Base-by-base conservation (phyloP, 2,329 filamentous ascomycete genomes). In the Diplodia mutila region DNA sequence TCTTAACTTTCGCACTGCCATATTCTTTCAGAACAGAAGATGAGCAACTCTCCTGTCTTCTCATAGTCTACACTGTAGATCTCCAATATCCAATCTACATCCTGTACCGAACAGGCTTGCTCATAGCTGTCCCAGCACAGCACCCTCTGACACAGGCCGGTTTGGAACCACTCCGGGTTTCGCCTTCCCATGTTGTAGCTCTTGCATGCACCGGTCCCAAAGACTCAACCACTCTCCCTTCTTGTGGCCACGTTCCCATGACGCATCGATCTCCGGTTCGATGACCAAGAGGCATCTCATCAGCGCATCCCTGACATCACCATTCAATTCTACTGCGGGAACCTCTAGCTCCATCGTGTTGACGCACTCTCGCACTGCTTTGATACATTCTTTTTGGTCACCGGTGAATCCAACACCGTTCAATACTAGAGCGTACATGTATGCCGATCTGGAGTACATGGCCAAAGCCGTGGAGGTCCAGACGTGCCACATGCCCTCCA, bases 291-390 rank as follows among this genome's bases (percentile, higher is more conserved):
- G 79, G 73, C 88, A 90, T 0, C 79, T 76, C 73, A 83, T 80
- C n/a, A 90, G 72, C 1, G 84, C 78, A 1, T 77, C 68, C 57
- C 82, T 82, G 5, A 91, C 71, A 1, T 75, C 68, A 1, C 80
- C 82, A 9, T 79, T 69, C 0, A 85, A 77, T 27, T 70, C 64
- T 18, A 91, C 81, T 0, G 80, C 78, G 1, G 85, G 84, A 0
- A 81, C 69, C 73, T 91, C 89, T 55, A 78, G 75, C 21, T 80
- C 69, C 86, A 91, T 89, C 73, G 89, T 87, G 2, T 83, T 81
- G n/a, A 86, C 81, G 73, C 85, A 85, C 69, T 80, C 83, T n/a
- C 82, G 83, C 69, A 86, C 77, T 25, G 80, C 83, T 68, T 81
- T 80, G 65, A 77, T 81, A 74, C 81, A 88, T 69, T 79, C 75